These are phyloP conservation scores for Mallotus nudiflorus DNA, from an alignment of 345 rosid genomes.

Conservation along the genomic window DNA sequence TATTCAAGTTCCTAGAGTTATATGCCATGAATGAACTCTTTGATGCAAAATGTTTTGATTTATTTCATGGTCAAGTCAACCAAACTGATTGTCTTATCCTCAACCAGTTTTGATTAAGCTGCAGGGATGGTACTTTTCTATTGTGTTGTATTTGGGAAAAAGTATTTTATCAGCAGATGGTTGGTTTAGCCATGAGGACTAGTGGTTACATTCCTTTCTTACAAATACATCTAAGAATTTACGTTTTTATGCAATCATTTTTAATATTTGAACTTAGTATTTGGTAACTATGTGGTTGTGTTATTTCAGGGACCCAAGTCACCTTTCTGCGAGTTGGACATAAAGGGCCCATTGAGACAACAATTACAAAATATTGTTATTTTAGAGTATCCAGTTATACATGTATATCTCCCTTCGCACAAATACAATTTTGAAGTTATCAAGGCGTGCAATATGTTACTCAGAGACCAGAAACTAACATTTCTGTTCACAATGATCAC, in stretches of 20 bases:
- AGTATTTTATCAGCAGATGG: not conserved
- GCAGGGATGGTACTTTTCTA: not conserved
- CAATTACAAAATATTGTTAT: slow-evolving; percentile 59
- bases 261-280: not conserved
- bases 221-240: not conserved
- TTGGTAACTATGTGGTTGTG: not conserved
- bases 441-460: slow-evolving; percentile 25
- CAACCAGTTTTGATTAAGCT: not conserved
- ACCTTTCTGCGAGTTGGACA: slow-evolving; percentile 61
- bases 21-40: too few relatives aligned
- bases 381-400: slow-evolving; percentile 82
- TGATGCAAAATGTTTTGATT: too few relatives aligned
- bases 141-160: not conserved
- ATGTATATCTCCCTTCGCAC: slow-evolving; percentile 78
- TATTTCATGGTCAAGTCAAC: not conserved
- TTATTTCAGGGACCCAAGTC: slow-evolving; percentile 62
- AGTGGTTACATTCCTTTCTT: not conserved
- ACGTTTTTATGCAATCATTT: not conserved
- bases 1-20: too few relatives aligned
- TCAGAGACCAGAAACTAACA: slow-evolving; percentile 26
- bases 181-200: not conserved
- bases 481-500: too few relatives aligned
- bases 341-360: slow-evolving; percentile 54
- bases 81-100: not conserved
- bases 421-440: slow-evolving; percentile 60